Evolutionary conservation across 495 filamentous ascomycete species (phyloP).

Genomic region (Talaromyces proteolyticus): DNA sequence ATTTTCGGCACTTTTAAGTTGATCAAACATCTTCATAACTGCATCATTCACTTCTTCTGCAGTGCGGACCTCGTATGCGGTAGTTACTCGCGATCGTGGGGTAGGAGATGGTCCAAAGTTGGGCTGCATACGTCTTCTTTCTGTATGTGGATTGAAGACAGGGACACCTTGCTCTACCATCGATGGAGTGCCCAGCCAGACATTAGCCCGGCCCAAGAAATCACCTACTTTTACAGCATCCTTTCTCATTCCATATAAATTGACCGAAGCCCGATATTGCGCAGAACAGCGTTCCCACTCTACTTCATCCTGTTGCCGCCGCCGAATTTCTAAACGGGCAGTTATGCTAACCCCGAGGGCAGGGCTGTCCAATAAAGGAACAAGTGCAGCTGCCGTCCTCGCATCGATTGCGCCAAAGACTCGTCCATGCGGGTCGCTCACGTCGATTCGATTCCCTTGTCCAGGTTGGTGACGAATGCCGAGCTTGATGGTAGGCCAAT

Average conservation of each 20-base stretch:
- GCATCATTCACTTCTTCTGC: slow-evolving; percentile 81
- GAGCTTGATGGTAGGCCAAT: slow-evolving; percentile 73
- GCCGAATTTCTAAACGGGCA: slow-evolving; percentile 58
- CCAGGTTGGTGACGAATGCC: slow-evolving; percentile 49
- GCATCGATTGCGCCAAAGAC: slow-evolving; percentile 72
- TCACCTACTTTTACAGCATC: slow-evolving; percentile 56
- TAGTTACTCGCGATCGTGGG: slow-evolving; percentile 17
- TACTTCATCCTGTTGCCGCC: slow-evolving; percentile 47
- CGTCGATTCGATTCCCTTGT: slow-evolving; percentile 57
- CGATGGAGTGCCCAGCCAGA: slow-evolving; percentile 59
- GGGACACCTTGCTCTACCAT: slow-evolving; percentile 58
- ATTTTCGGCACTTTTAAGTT: slow-evolving; percentile 64
- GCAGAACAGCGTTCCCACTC: slow-evolving; percentile 47
- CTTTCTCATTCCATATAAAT: slow-evolving; percentile 74
- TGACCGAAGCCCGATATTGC: slow-evolving; percentile 55
- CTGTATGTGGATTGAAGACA: slow-evolving; percentile 62
- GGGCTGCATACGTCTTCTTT: slow-evolving; percentile 34
- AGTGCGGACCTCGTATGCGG: slow-evolving; percentile 53
- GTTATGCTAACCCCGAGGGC: slow-evolving; percentile 56
- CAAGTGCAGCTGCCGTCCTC: slow-evolving; percentile 60
- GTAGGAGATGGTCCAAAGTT: slow-evolving; percentile 13
- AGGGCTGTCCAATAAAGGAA: slow-evolving; percentile 61
- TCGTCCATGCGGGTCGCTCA: slow-evolving; percentile 61
- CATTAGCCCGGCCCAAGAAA: slow-evolving; percentile 54
- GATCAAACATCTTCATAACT: slow-evolving; percentile 83